phyloP scores from a whole-genome alignment of 2,329 filamentous ascomycete species.

The Phyllosticta ampelicida region DNA sequence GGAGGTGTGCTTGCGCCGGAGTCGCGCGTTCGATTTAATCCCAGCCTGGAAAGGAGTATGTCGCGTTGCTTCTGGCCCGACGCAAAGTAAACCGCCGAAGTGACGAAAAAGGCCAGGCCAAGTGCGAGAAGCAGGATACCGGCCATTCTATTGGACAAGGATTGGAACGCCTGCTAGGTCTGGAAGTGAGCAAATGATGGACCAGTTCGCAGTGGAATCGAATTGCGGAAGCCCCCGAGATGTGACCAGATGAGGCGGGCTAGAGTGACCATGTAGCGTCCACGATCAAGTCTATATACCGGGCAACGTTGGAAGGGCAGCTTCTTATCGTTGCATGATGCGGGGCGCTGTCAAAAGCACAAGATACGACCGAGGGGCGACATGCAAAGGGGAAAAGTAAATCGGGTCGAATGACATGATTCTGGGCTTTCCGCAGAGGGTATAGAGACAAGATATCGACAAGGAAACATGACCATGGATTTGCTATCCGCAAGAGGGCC shows the following conservation, averaged over 20 bases:
- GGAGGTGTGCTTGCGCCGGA: constrained; percentile 43
- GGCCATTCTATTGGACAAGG: constrained; percentile 15
- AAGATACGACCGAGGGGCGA: neutral
- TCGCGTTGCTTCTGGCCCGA: constrained; percentile 28
- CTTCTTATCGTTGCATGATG: neutral
- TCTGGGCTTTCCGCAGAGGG: neutral
- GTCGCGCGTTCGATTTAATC: constrained; percentile 28
- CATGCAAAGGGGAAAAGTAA: neutral
- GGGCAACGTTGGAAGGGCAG: neutral
- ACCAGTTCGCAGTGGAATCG: neutral
- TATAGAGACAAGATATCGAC: neutral
- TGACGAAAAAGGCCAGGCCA: constrained; percentile 21
- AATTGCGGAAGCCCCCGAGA: neutral
- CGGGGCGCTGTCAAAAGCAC: neutral
- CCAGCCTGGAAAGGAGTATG: constrained; percentile 29
- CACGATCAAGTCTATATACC: neutral
- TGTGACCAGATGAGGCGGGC: neutral
- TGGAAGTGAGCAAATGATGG: neutral
- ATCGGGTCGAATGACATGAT: neutral
- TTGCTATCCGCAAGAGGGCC: constrained; percentile 9
- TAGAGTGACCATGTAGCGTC: neutral
- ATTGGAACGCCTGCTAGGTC: neutral
- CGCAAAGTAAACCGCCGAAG: constrained; percentile 19
- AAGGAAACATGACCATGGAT: constrained; percentile 5
- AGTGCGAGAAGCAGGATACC: constrained; percentile 17